A percentile compares a stretch with the other conserved stretches of the same genome.
Evolutionary conservation across 495 filamentous ascomycete species (phyloP).

Genomic region (Tuber umbilicatum): DNA sequence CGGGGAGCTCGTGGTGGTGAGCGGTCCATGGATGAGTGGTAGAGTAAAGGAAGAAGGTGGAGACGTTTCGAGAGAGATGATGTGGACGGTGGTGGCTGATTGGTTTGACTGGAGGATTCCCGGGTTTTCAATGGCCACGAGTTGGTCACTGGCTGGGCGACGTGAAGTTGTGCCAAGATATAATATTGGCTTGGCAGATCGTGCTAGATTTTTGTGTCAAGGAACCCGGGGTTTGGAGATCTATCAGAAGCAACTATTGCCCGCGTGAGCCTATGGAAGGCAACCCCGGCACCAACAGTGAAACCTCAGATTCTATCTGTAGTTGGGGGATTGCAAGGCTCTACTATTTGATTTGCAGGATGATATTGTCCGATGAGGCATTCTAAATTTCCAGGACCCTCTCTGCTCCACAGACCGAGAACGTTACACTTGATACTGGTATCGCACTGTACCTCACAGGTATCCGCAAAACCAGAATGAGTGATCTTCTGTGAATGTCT

Average conservation of each 20-base stretch:
- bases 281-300: background rate
- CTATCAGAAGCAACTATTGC: background rate
- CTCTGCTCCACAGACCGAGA: background rate
- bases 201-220: background rate
- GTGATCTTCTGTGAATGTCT: background rate
- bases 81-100: background rate
- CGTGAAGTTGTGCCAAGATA: background rate
- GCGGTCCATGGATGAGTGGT: constrained; percentile 23
- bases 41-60: background rate
- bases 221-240: background rate
- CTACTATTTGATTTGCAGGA: background rate
- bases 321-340: background rate
- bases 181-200: background rate
- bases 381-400: background rate
- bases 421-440: background rate
- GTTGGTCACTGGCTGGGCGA: background rate
- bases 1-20: constrained; percentile 33
- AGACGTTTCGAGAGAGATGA: background rate
- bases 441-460: background rate
- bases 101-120: background rate
- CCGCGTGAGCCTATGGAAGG: background rate
- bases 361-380: background rate
- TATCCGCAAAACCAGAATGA: background rate
- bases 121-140: background rate
- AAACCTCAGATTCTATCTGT: background rate